Evolutionary conservation across 2,329 filamentous ascomycete species (phyloP).

Genomic region (Blastomyces gilchristii): DNA sequence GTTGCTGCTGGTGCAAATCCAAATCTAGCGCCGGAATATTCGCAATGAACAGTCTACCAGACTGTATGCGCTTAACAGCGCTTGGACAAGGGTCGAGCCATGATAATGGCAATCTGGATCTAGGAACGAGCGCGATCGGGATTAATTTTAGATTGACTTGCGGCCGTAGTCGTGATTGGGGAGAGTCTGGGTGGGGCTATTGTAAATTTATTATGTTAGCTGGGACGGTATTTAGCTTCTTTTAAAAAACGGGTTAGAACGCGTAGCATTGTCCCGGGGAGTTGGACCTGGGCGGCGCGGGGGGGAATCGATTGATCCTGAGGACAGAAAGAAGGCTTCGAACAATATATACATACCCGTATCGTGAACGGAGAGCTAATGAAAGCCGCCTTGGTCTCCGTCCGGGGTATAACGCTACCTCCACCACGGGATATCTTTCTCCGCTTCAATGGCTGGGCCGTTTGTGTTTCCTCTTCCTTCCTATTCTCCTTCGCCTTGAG

Average conservation of each 20-base stretch:
- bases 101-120: constrained; percentile 29
- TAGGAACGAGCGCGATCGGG: constrained; percentile 29
- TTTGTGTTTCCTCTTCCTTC: background rate
- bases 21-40: constrained; percentile 30
- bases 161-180: constrained; percentile 27
- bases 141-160: constrained; percentile 27
- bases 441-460: constrained; percentile 17
- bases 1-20: constrained; percentile 14
- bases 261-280: too few relatives aligned
- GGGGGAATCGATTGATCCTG: background rate
- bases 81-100: constrained; percentile 30
- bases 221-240: background rate
- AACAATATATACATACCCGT: constrained; percentile 21
- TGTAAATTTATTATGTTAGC: background rate
- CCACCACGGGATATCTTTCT: constrained; percentile 24
- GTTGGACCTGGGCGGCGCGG: too few relatives aligned
- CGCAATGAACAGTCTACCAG: constrained; percentile 30
- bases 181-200: constrained; percentile 29
- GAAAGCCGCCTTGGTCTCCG: constrained; percentile 8
- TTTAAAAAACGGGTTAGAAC: too few relatives aligned
- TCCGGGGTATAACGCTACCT: background rate
- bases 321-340: background rate
- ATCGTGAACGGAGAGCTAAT: constrained; percentile 22
- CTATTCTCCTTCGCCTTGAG: constrained; percentile 1
- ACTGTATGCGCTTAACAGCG: constrained; percentile 20